A percentile compares a stretch with the other conserved stretches of the same genome.
phyloP scores from a whole-genome alignment of 768 basidiomycete species.

The Tulasnella sp. region DNA sequence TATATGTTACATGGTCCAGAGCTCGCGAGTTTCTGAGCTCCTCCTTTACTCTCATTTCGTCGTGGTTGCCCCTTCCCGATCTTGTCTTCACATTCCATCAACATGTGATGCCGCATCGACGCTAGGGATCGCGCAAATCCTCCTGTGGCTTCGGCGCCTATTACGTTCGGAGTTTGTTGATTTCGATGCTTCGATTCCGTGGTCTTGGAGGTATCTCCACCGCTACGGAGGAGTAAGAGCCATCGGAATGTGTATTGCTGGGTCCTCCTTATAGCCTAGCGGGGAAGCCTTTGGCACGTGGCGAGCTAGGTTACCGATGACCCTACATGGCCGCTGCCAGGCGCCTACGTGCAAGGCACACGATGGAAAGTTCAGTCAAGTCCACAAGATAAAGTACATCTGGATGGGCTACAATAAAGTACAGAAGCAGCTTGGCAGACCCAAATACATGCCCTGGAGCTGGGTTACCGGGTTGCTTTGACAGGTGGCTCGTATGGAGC shows the following conservation, averaged over 20 bases:
- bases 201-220: too few relatives aligned
- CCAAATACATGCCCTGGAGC: neutral
- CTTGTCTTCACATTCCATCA: neutral
- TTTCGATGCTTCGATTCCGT: neutral
- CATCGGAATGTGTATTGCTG: too few relatives aligned
- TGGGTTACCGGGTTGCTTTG: neutral
- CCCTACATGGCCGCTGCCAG: too few relatives aligned
- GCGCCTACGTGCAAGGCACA: neutral
- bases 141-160: neutral
- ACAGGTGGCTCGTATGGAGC: constrained; percentile 5
- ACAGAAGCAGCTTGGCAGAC: neutral
- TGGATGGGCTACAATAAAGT: neutral
- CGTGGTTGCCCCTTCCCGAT: neutral
- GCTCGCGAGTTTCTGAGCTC: neutral
- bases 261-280: too few relatives aligned
- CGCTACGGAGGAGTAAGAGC: too few relatives aligned
- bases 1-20: neutral
- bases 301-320: too few relatives aligned
- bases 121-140: neutral
- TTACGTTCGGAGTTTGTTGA: neutral
- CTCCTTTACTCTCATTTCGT: neutral
- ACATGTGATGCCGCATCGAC: neutral
- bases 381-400: neutral
- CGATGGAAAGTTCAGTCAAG: neutral
- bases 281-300: too few relatives aligned